These are phyloP conservation scores for Mycena polygramma DNA, from an alignment of 768 basidiomycete species.

Conservation along the genomic window DNA sequence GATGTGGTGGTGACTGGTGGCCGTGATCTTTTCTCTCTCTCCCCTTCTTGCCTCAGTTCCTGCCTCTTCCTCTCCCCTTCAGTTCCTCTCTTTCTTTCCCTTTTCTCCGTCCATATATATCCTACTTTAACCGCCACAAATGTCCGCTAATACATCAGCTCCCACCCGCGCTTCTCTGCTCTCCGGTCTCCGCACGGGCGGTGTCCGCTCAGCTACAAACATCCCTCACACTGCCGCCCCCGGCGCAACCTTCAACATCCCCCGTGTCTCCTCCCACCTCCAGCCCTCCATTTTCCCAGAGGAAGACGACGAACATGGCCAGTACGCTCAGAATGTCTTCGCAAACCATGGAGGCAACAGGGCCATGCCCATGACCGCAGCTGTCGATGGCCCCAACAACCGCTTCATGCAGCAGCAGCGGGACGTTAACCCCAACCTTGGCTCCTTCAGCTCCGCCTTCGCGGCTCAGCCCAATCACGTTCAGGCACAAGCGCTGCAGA, in stretches of 20 bases:
- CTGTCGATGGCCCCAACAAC: slow-evolving; percentile 77
- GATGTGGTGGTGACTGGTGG: not conserved
- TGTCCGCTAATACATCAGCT: slow-evolving; percentile 38
- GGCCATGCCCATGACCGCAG: slow-evolving; percentile 72
- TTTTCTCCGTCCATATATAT: slow-evolving; percentile 17
- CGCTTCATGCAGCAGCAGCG: slow-evolving; percentile 78
- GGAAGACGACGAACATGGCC: slow-evolving; percentile 60
- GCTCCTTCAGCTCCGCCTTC: slow-evolving; percentile 66
- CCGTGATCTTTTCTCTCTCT: not conserved
- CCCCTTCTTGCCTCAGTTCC: not conserved
- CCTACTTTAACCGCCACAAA: slow-evolving; percentile 31
- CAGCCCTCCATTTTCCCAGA: slow-evolving; percentile 58
- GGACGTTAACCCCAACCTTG: slow-evolving; percentile 64
- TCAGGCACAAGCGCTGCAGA: slow-evolving; percentile 77
- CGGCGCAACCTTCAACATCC: slow-evolving; percentile 67
- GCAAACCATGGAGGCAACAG: slow-evolving; percentile 50
- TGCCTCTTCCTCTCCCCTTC: slow-evolving; percentile 3
- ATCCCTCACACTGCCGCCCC: slow-evolving; percentile 81
- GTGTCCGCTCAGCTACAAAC: slow-evolving; percentile 76
- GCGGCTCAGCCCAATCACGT: slow-evolving; percentile 63
- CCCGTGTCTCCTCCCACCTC: slow-evolving; percentile 64
- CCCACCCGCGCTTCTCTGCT: slow-evolving; percentile 85
- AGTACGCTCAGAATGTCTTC: slow-evolving; percentile 67
- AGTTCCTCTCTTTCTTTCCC: not conserved
- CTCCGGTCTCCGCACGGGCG: slow-evolving; percentile 90